A percentile compares a stretch with the other conserved stretches of the same genome.
phyloP scores from a whole-genome alignment of 495 filamentous ascomycete species.

The Trichoderma erinaceum region DNA sequence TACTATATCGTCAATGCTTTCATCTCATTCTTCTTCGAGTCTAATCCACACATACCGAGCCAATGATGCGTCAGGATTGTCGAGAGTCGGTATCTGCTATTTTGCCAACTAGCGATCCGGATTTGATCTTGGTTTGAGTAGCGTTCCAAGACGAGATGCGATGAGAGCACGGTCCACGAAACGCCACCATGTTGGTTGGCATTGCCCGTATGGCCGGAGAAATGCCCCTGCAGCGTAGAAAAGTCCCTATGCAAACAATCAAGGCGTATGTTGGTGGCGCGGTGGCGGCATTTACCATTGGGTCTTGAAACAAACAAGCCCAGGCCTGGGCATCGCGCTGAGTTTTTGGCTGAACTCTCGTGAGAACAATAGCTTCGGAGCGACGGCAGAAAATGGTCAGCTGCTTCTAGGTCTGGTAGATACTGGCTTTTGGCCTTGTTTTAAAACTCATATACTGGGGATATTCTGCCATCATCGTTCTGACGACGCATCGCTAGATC shows the following conservation, averaged over 20 bases:
- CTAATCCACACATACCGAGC: not conserved
- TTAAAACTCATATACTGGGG: not conserved
- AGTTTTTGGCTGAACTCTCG: not conserved
- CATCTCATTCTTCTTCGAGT: not conserved
- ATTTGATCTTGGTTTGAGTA: not conserved
- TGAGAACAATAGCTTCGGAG: not conserved
- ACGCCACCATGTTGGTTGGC: not conserved
- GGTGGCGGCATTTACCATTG: not conserved
- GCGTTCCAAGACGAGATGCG: not conserved
- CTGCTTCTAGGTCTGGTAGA: not conserved
- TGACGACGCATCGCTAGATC: not conserved
- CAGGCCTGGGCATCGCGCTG: not conserved
- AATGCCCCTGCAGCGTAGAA: no score
- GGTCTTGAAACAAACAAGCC: not conserved
- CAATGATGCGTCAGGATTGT: not conserved
- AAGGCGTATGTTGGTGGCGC: not conserved
- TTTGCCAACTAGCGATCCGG: no score
- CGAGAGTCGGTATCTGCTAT: no score
- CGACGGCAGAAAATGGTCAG: not conserved
- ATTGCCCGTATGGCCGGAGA: not conserved
- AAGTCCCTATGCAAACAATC: not conserved
- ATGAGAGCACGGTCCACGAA: not conserved
- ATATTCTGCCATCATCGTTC: not conserved
- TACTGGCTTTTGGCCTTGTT: not conserved
- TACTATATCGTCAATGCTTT: not conserved